Evolutionary conservation across 805 yeast species (phyloP).

Genomic region (Wickerhamiella sorbophila): DNA sequence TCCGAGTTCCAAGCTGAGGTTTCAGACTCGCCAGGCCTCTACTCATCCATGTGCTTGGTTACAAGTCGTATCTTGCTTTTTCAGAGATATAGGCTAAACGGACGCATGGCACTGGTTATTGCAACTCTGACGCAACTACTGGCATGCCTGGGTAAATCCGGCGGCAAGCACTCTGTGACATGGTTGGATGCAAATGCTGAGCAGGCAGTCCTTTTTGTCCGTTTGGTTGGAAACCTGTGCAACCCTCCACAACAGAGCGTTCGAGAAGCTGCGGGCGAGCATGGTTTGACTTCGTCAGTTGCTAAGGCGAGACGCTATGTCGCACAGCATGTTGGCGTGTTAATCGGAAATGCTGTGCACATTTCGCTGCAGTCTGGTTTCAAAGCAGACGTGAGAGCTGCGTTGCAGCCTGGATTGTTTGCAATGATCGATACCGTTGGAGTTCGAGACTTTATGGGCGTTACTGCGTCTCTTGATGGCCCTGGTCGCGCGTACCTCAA

Average conservation of each 20-base stretch:
- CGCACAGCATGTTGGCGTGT: conserved; percentile 11
- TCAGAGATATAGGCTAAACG: conserved; percentile 55
- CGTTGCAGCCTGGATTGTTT: conserved; percentile 42
- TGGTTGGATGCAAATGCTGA: conserved; percentile 5
- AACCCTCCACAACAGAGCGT: conserved; percentile 41
- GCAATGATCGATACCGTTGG: conserved; percentile 57
- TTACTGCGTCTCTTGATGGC: conserved; percentile 51
- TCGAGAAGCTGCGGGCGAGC: conserved; percentile 21
- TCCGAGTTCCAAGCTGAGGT: conserved; percentile 10
- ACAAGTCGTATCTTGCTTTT: conserved; percentile 47
- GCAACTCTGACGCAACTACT: conserved; percentile 37
- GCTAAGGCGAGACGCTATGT: conserved; percentile 36
- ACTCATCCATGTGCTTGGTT: conserved; percentile 31
- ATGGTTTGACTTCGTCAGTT: conserved; percentile 39
- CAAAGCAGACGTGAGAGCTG: conserved; percentile 32
- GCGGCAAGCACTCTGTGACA: background rate
- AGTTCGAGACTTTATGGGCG: conserved; percentile 44
- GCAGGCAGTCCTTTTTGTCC: conserved; percentile 27
- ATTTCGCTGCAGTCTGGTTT: conserved; percentile 39
- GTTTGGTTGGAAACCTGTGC: conserved; percentile 55
- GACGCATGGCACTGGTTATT: conserved; percentile 57
- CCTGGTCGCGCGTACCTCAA: conserved; percentile 57
- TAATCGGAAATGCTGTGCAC: conserved; percentile 51
- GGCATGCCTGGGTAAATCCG: conserved; percentile 26
- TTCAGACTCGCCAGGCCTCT: conserved; percentile 24